These are phyloP conservation scores for Colletotrichum ledebouriae DNA, from an alignment of 2,329 filamentous ascomycete genomes.

Conservation along the genomic window DNA sequence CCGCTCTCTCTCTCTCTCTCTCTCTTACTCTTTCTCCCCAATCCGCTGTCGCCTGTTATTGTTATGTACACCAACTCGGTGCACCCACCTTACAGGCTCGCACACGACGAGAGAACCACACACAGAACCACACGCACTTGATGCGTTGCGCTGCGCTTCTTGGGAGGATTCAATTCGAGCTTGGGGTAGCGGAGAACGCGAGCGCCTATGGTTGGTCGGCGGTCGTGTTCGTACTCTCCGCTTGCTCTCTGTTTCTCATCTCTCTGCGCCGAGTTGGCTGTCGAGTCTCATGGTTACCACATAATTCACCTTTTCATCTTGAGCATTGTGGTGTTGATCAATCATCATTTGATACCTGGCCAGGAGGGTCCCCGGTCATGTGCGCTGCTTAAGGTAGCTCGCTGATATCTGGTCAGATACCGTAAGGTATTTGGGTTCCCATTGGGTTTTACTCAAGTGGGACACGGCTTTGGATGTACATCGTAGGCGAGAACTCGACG, in stretches of 20 bases:
- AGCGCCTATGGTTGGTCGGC: conserved; percentile 15
- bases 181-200: neutral
- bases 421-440: neutral
- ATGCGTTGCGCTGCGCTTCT: conserved; percentile 19
- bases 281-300: too few species aligned
- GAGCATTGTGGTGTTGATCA: neutral
- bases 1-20: neutral
- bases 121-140: conserved; percentile 17
- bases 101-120: neutral
- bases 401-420: too few species aligned
- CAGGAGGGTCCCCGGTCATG: neutral
- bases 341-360: too few species aligned
- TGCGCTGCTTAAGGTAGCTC: too few species aligned
- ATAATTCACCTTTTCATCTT: neutral
- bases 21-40: neutral
- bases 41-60: neutral
- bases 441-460: conserved; percentile 8
- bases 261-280: too few species aligned
- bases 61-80: too few species aligned
- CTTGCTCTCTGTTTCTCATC: neutral
- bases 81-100: too few species aligned
- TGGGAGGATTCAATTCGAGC: conserved; percentile 20
- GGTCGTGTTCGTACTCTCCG: neutral
- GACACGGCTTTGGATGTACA: conserved; percentile 8
- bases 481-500: conserved; percentile 2